These are phyloP conservation scores for Aspergillus avenaceus DNA, from an alignment of 495 filamentous ascomycete genomes.

Conservation along the genomic window DNA sequence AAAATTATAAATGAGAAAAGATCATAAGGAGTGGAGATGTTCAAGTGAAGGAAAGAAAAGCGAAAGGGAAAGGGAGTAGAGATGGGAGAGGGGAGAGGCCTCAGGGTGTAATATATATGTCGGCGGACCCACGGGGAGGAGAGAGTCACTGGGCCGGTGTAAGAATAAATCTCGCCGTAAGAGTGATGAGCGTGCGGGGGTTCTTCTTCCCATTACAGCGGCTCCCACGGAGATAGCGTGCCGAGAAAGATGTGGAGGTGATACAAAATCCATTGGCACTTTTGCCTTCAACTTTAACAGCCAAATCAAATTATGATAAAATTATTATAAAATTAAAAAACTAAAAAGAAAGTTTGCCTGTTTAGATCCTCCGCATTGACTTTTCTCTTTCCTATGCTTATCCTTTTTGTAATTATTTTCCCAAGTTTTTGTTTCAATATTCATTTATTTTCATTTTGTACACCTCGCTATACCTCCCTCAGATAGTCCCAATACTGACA, in stretches of 20 bases:
- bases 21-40: background rate
- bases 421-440: too few species aligned
- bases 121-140: background rate
- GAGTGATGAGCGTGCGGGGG: background rate
- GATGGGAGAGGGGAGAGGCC: background rate
- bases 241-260: background rate
- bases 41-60: background rate
- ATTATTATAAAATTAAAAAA: too few species aligned
- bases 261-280: background rate
- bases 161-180: background rate
- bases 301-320: background rate
- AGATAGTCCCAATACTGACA: background rate
- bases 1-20: too few species aligned
- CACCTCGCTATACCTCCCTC: too few species aligned
- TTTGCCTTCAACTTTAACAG: background rate
- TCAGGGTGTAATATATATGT: background rate
- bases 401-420: too few species aligned
- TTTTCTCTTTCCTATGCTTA: too few species aligned
- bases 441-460: too few species aligned
- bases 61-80: background rate
- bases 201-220: background rate
- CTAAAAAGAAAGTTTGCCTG: background rate
- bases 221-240: background rate
- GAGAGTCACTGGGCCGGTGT: background rate
- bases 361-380: too few species aligned